Percentiles rank a stretch among this genome's conserved stretches.
Conservation (phyloP, 108 stramenopile genomes). For the Chaetoceros tenuissimus region DNA sequence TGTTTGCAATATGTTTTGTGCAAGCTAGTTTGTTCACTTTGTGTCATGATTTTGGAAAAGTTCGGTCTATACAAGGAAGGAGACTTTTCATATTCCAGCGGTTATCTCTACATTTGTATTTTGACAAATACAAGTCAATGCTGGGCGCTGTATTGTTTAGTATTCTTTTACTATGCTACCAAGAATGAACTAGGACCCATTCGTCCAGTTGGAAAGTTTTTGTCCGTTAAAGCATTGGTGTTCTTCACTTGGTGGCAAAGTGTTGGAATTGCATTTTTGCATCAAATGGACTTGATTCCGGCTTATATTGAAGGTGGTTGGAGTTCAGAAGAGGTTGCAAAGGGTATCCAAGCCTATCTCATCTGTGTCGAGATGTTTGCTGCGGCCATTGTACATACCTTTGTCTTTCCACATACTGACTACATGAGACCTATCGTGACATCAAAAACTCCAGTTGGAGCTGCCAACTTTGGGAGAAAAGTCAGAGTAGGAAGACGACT, state of each 20-base stretch:
- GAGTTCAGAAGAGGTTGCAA: slow-evolving; percentile 87
- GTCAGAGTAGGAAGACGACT: slow-evolving; percentile 15
- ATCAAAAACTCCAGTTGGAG: not conserved
- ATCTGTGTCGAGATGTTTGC: slow-evolving; percentile 98
- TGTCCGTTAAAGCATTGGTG: slow-evolving; percentile 90
- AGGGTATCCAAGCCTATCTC: slow-evolving; percentile 92
- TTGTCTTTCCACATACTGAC: slow-evolving; percentile 91
- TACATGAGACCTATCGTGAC: slow-evolving; percentile 20
- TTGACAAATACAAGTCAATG: slow-evolving; percentile 88
- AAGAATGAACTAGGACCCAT: slow-evolving; percentile 84
- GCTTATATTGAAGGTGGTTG: slow-evolving; percentile 49
- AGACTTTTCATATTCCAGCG: slow-evolving; percentile 61
- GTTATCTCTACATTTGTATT: slow-evolving; percentile 84
- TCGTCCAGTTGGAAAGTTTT: slow-evolving; percentile 91
- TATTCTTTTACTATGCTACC: slow-evolving; percentile 90
- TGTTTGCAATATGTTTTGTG: slow-evolving; percentile 92
- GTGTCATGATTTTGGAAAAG: slow-evolving; percentile 56
- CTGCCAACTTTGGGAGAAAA: not conserved
- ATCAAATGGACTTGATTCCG: slow-evolving; percentile 79
- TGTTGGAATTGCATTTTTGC: slow-evolving; percentile 72
- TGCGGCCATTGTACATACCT: slow-evolving; percentile 85
- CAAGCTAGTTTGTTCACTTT: slow-evolving; percentile 53
- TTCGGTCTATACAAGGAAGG: slow-evolving; percentile 84
- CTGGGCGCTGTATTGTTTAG: slow-evolving; percentile 94
- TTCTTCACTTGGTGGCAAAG: slow-evolving; percentile 97